Evolutionary conservation across 306 rosid species (phyloP), one percentile per base, ranked within the genome.

Genomic region (Prunus mume): DNA sequence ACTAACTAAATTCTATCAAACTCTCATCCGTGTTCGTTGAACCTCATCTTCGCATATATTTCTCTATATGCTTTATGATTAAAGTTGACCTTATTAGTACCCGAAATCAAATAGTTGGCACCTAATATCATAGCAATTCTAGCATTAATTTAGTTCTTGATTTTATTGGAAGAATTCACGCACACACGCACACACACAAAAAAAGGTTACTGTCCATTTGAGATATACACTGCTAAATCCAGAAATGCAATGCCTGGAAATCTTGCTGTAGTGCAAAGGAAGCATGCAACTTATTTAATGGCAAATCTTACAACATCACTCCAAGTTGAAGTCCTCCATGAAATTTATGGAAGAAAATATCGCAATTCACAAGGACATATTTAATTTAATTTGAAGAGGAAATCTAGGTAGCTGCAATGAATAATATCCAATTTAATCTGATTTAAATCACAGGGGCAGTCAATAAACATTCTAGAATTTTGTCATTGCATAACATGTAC

Each of bases 401-500:
- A 32, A 9, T 45, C 18, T 18, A 10, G 46, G 22, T 77, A 74
- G 79, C 79, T 80, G 83, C 74, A 51, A 80, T 50, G 76, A 80
- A 79, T 73, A 34, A 12, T 17, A 17, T 18, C 2, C 43, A 20
- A 20, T 47, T 15, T 27, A 7, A 28, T 43, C 67, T 22, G 51
- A 68, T 68, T 56, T 18, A 8, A 54, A 47, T 68, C 4, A 78
- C 41, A 30, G 12, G 32, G n/a, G 71, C 14, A 41, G 64, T 81
- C 74, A 71, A 76, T 65, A 76, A 66, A 66, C 78, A 76, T 66
- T 71, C 75, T 18, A 62, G 52, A 76, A 57, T 38, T 82, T 71
- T 82, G 75, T 77, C 85, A 50, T 11, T 34, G 50, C 57, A 20
- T 47, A 22, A 46, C 34, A 22, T 8, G 11, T 52, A 57, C 56